Evolutionary conservation across 1,284 basidiomycete genomes (phyloP).

Genomic region (Ganoderma lingzhi): DNA sequence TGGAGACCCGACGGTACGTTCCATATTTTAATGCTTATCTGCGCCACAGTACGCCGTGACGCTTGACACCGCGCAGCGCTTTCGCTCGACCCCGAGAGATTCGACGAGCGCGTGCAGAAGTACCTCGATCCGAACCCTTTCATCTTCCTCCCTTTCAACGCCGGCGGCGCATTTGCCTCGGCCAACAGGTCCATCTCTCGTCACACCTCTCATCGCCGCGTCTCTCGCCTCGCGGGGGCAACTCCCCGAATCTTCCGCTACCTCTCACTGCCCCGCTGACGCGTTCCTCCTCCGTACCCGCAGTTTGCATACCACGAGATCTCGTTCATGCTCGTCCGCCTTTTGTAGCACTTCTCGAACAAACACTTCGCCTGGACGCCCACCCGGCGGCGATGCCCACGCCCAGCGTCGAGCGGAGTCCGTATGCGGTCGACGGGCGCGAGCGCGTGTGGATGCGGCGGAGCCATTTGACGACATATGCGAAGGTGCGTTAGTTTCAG

Average conservation of each 20-base stretch:
- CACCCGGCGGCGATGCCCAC: slow-evolving; percentile 41
- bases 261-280: neutral
- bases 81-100: slow-evolving; percentile 56
- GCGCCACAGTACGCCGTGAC: neutral
- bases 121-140: slow-evolving; percentile 51
- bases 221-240: neutral
- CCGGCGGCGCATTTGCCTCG: slow-evolving; percentile 56
- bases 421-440: slow-evolving; percentile 46
- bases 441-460: slow-evolving; percentile 64
- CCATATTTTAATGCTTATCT: no score
- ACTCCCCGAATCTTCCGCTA: slow-evolving; percentile 1
- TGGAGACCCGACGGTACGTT: no score
- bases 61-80: slow-evolving; percentile 14
- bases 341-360: slow-evolving; percentile 65
- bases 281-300: neutral
- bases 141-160: slow-evolving; percentile 59
- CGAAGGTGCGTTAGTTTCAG: slow-evolving; percentile 53
- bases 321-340: slow-evolving; percentile 69
- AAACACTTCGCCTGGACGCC: slow-evolving; percentile 48
- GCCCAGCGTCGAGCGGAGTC: slow-evolving; percentile 31
- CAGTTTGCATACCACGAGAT: slow-evolving; percentile 76
- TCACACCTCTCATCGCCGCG: neutral
- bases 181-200: slow-evolving; percentile 52
- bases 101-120: slow-evolving; percentile 47
- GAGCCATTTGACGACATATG: slow-evolving; percentile 63